phyloP scores from a whole-genome alignment of 345 rosid species.

The Rhodomyrtus tomentosa region DNA sequence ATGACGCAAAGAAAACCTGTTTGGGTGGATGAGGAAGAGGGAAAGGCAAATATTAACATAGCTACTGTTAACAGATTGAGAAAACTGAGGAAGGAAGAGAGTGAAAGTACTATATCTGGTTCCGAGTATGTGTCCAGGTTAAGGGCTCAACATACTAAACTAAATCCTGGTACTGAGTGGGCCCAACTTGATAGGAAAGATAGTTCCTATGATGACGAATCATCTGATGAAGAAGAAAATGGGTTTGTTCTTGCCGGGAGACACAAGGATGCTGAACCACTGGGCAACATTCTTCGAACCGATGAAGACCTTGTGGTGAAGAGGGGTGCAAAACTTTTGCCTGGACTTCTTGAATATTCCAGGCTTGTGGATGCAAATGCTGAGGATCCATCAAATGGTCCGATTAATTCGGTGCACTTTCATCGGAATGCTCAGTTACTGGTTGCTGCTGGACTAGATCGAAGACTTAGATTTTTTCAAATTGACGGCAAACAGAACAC shows the following conservation, averaged over 20 bases:
- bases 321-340: conserved; percentile 34
- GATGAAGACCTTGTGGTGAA: conserved; percentile 77
- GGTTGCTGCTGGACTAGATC: conserved; percentile 70
- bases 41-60: conserved; percentile 35
- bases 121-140: conserved; percentile 62
- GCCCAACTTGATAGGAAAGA: conserved; percentile 35
- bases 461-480: conserved; percentile 68
- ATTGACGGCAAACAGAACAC: conserved; percentile 92
- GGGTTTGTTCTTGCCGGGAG: not conserved
- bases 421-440: conserved; percentile 82
- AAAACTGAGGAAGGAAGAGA: conserved; percentile 78
- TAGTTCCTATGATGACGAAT: conserved; percentile 21
- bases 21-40: conserved; percentile 97
- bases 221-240: conserved; percentile 38
- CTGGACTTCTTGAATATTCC: conserved; percentile 76
- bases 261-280: conserved; percentile 18
- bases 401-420: conserved; percentile 74
- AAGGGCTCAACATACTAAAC: conserved; percentile 78
- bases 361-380: conserved; percentile 79
- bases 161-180: conserved; percentile 89
- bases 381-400: conserved; percentile 61
- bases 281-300: conserved; percentile 56
- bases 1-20: conserved; percentile 38
- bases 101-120: conserved; percentile 61
- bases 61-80: conserved; percentile 64